Evolutionary conservation across 768 basidiomycete genomes (phyloP), one percentile per base, ranked within the genome.

Genomic region (Boletus sensibilis): DNA sequence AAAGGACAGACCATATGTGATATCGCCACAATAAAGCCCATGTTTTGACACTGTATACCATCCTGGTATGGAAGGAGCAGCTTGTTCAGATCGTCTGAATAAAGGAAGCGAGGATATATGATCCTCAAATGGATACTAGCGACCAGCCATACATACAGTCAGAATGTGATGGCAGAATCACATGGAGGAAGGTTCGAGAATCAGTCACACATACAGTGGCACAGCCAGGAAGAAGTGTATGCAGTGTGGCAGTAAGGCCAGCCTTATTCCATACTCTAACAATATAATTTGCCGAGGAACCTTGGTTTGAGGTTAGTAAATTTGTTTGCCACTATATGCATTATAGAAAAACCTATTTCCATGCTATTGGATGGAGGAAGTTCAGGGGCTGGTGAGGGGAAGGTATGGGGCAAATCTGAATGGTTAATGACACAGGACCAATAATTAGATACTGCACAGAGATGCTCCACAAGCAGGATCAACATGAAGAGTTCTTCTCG

Each of bases 51-150:
- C 1, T 1, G 1, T 47, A 14, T 47, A 53, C 53, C 45, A 53
- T 8, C 16, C 45, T 5, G 45, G 45, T 3, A 54, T 0, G 1
- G 16, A 20, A 1, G 21, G n/a, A n/a, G n/a, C n/a, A n/a, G n/a
- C n/a, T n/a, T n/a, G 16, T 4, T n/a, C 1, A 3, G 8, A 0
- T 14, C 1, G 4, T 39, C 13, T 11, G 5, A 33, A 13, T 1
- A n/a, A 10, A 11, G 47, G 12, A n/a, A 11, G 2, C 0, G 8
- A 0, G 12, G 4, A 6, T 1, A 34, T 25, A 1, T 1, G 21
- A 18, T 54, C 53, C 6, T 54, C 21, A 1, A 48, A 10, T 5
- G 37, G 45, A 25, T 1, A 54, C 18, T 8, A 47, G 18, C 0
- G 35, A 47, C 45, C 53, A 53, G 18, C 45, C 16, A 1, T 4